Conservation (phyloP, 106 monocot genomes). For the Dendrobium chrysotoxum region DNA sequence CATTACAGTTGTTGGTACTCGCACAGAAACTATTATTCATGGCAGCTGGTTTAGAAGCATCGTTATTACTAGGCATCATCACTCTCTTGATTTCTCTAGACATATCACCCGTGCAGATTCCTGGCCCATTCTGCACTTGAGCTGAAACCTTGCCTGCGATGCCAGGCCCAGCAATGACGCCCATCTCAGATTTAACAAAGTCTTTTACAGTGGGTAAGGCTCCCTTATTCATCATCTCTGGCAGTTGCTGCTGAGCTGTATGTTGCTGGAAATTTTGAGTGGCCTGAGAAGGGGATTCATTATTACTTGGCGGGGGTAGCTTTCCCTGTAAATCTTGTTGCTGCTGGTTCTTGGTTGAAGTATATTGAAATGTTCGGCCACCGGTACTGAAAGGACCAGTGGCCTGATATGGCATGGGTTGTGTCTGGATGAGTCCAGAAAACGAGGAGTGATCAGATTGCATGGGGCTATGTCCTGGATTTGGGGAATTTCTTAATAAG, state of each 20-base stretch:
- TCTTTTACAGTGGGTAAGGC: not conserved
- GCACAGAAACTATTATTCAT: constrained; percentile 11
- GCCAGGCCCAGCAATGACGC: not conserved
- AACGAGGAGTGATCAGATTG: not conserved
- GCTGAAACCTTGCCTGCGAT: constrained; percentile 15
- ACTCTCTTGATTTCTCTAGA: constrained; percentile 9
- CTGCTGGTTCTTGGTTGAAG: not conserved
- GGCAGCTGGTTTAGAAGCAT: constrained; percentile 25
- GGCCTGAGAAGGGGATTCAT: constrained; percentile 10
- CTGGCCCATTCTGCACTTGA: constrained; percentile 15
- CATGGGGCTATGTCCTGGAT: not conserved
- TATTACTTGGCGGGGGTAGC: too few relatives aligned
- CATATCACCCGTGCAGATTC: not conserved
- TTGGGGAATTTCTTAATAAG: constrained; percentile 12
- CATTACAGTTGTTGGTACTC: constrained; percentile 20
- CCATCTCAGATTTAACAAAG: constrained; percentile 12
- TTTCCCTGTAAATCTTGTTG: constrained; percentile 12
- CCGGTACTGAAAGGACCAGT: too few relatives aligned
- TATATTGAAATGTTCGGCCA: constrained; percentile 3
- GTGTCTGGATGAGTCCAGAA: not conserved
- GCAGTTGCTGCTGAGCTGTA: too few relatives aligned
- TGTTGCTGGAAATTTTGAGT: too few relatives aligned
- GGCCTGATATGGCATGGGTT: too few relatives aligned
- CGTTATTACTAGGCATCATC: constrained; percentile 30
- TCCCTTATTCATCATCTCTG: constrained; percentile 40